These are phyloP conservation scores for Chlorella sp. DNA, from an alignment of 139 green algal genomes.

Conservation along the genomic window DNA sequence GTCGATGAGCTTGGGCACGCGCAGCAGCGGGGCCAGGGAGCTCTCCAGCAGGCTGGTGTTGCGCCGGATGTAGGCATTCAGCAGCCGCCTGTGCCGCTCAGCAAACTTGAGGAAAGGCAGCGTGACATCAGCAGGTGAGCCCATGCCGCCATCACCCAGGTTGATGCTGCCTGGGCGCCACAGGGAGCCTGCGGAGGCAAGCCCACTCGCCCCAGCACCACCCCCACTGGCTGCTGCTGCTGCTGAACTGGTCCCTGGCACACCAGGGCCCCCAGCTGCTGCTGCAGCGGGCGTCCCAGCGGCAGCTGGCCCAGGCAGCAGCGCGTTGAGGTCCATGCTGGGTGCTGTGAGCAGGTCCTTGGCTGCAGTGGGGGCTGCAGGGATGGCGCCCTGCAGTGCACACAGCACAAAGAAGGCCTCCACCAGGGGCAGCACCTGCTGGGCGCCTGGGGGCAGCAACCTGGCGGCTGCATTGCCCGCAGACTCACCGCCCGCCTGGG, in stretches of 20 bases:
- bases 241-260: too few relatives aligned
- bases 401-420: constrained; percentile 91
- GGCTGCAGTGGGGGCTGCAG: constrained; percentile 10
- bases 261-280: too few relatives aligned
- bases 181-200: too few relatives aligned
- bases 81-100: constrained; percentile 76
- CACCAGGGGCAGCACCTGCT: constrained; percentile 75
- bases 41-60: constrained; percentile 72
- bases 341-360: not conserved
- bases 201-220: too few relatives aligned
- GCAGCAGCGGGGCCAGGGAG: constrained; percentile 70
- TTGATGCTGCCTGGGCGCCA: too few relatives aligned
- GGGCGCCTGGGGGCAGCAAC: constrained; percentile 62
- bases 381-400: constrained; percentile 33
- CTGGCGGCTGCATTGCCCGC: constrained; percentile 19
- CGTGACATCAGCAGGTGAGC: too few relatives aligned
- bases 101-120: too few relatives aligned
- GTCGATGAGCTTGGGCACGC: constrained; percentile 81
- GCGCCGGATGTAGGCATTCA: constrained; percentile 86
- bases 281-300: not conserved
- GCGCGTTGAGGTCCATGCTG: not conserved
- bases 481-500: not conserved
- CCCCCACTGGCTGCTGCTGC: too few relatives aligned
- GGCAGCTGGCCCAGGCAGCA: too few relatives aligned
- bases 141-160: too few relatives aligned